Base-by-base conservation (phyloP, 139 green algal genomes). In the Chlamydomonas applanata region DNA sequence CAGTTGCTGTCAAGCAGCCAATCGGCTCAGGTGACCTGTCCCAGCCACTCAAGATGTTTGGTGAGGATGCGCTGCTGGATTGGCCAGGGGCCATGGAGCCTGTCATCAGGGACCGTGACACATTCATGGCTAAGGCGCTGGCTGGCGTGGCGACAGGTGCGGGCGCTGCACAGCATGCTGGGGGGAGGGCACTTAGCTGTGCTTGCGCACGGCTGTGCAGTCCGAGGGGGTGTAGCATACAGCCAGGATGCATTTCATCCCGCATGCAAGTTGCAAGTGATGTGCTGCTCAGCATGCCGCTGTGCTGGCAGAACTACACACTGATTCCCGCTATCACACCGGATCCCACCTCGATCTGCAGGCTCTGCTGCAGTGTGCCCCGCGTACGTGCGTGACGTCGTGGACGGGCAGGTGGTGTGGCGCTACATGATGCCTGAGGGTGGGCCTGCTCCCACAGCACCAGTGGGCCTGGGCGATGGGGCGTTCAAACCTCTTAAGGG, bases 11-110 rank as follows among this genome's bases (percentile, higher is more conserved):
- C 34, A 89, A 86, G 36, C 79, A 91, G 68, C 82, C 91, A 4
- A 70, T 96, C 29, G 83, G 90, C n/a, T 27, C 29, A 16, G 80
- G 75, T 7, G 72, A 77, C 71, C 54, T 82, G 24, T 68, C 32
- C 4, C 67, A 83, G 65, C 79, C 79, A 16, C 60, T 83, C 32
- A 84, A 92, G 79, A 72, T 97, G 63, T 92, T 86, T 73, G 91
- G 91, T 13, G 91, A 97, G 77, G 93, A 97, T 53, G 92, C 93
- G 2, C 75, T 97, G 61, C 77, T 97, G 59, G 82, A 88, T 64
- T 97, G 89, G 89, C 92, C 92, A 2, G 93, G 93, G 3, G 93
- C 93, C 24, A 64, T 85, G 72, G 54, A 74, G 3, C 75, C 90
- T 0, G 69, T 97, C 62, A 93, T 97, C 19, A 0, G 84, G 1